Evolutionary conservation across 2,329 filamentous ascomycete genomes (phyloP), one percentile per base, ranked within the genome.

Genomic region (Daldinia eschscholtzii): DNA sequence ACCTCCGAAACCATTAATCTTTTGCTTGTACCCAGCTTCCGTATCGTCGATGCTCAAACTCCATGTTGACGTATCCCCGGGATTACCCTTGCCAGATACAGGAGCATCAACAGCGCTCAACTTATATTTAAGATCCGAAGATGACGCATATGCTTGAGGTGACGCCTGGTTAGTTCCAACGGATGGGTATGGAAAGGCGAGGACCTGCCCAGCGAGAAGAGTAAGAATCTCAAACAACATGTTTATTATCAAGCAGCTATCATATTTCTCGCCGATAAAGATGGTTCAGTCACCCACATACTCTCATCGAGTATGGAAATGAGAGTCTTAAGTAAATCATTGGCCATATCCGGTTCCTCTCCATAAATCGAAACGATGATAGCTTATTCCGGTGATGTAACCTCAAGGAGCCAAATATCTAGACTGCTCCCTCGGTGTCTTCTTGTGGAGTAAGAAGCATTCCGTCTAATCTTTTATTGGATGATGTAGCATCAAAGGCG

Each of bases 1-100:
- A 5, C 80, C 81, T n/a, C 81, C 81, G 61, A 83, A 83, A 3
- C 81, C 81, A 48, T 74, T 78, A 72, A 83, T 72, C 12, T 70
- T 78, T 72, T 83, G 82, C 68, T 81, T 82, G 65, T 79, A 67
- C 15, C 81, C 81, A 4, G 76, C 65, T 1, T 75, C 41, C 20
- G 79, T 79, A 70, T 83, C 82, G 61, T 82, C 78, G 57, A 83
- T 77, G 64, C 71, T 79, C 42, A 83, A 75, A 23, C 74, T 66
- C 81, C 81, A 83, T 42, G 74, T 79, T 42, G 76, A 82, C 56
- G 70, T 61, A 13, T 65, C 62, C n/a, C 75, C 75, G 2, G 79
- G 75, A 15, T 75, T 78, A 30, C 76, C 78, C 12, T 72, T 66
- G 12, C 80, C 80, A 4, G 74, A 68, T 2, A 80, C 77, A 0